Evolutionary conservation across 2,329 filamentous ascomycete species (phyloP), one percentile per base, ranked within the genome.

Genomic region (Neonectria hederae): DNA sequence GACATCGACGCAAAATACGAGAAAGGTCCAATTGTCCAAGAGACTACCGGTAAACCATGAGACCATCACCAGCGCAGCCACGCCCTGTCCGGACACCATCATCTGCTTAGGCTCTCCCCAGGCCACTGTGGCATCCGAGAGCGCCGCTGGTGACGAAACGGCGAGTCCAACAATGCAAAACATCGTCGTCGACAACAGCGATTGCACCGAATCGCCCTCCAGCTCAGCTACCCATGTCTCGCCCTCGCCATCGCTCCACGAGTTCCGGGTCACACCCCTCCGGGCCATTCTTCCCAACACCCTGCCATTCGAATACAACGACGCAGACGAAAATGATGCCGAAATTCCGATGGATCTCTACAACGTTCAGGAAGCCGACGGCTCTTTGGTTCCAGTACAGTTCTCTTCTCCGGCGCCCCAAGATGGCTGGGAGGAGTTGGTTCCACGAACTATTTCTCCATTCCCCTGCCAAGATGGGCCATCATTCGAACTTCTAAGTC

Each of bases 401-500:
- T 13, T 5, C 7, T 26, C 43, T 5, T 17, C 43, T 13, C 5
- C 24, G 9, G 3, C 17, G 1, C 17, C 40, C 17, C 40, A 21
- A 24, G 11, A 22, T 14, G 21, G 11, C 22, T 46, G 43, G 43
- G 43, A 46, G 17, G n/a, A n/a, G n/a, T 21, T 30, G 19, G 28
- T 57, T 40, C 54, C 53, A 19, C n/a, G 4, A n/a, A n/a, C 42
- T n/a, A 13, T 49, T 24, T 35, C 54, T 19, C 28, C 30, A 49
- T 49, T 51, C 35, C 55, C 43, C 10, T 22, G 28, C 45, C 43
- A 40, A 43, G 55, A 59, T 8, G n/a, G 30, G 8, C 19, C n/a
- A 19, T 59, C 67, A 61, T 74, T 76, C 74, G 78, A 78, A 45
- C 71, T 81, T n/a, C 68, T 80, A 7, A 77, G 75, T 55, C 76